Evolutionary conservation across 2,329 filamentous ascomycete genomes (phyloP), one percentile per base, ranked within the genome.

Genomic region (Venturia nashicola): DNA sequence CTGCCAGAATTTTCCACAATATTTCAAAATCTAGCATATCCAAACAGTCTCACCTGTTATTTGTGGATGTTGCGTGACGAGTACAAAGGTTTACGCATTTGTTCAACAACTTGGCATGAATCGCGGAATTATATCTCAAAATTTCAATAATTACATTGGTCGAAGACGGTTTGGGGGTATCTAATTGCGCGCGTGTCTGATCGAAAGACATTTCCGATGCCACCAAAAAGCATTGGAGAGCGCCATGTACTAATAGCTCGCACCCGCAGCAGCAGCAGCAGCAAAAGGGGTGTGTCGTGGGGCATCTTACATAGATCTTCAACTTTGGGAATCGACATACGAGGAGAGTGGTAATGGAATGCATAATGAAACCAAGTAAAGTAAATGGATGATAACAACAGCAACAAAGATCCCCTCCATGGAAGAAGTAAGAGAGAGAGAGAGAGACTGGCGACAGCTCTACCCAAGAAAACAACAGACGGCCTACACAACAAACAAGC

Each of bases 381-480:
- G 59, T 57, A 36, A 57, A 57, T 57, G 27, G 27, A 51, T 51
- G 20, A 51, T 51, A 51, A 20, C 46, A 20, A 36, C 16, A 57
- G 18, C 51, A n/a, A 57, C 32, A 57, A 57, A 36, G 51, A 57
- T 4, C 14, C 34, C 27, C 51, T 43, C 16, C 36, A 18, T 61
- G 14, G 14, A 63, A 46, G 59, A 60, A 63, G 57, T 42, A 61
- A 63, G 64, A 62, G 59, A 63, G 18, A 57, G 51, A 57, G 51
- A 57, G 18, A 57, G 51, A 57, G 51, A 57, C 51, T 36, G 51
- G 51, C 27, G 63, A 60, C 61, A 54, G 40, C 64, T 60, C 54
- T 62, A 62, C 51, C 64, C 62, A 57, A 40, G 61, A 63, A 54
- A 59, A n/a, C 40, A 43, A 61, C 27, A 57, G 51, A 51, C 51